Conservation (phyloP, 1,139 yeast genomes). For the Pichia sp. region DNA sequence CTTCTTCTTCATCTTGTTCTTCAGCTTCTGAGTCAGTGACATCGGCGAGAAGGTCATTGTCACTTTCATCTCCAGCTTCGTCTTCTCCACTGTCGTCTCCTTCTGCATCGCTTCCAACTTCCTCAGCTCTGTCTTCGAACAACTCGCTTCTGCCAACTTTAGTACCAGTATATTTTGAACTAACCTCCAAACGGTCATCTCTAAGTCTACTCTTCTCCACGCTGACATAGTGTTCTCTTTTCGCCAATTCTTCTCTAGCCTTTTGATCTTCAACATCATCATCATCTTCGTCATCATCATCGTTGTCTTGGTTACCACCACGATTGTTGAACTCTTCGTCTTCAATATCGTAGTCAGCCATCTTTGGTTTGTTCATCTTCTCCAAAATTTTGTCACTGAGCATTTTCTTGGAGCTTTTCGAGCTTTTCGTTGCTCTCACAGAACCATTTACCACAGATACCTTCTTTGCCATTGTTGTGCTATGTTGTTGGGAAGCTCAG, state of each 20-base stretch:
- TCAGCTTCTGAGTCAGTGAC: conserved; percentile 8
- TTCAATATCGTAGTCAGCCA: conserved; percentile 73
- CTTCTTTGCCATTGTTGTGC: no score
- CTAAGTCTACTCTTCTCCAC: conserved; percentile 66
- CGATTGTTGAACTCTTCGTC: conserved; percentile 37
- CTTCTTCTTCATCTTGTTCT: conserved; percentile 18
- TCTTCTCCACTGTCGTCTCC: conserved; percentile 11
- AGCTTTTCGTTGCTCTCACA: no score
- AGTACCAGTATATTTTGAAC: conserved; percentile 58
- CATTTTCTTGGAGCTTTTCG: no score
- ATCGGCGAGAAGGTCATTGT: conserved; percentile 15
- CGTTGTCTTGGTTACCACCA: conserved; percentile 8
- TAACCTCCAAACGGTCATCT: conserved; percentile 42
- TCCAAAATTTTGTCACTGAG: conserved; percentile 56
- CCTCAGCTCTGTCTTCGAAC: conserved; percentile 34
- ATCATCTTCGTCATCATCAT: conserved; percentile 20
- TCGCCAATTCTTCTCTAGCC: conserved; percentile 28
- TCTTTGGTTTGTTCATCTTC: conserved; percentile 51
- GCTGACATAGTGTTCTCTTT: conserved; percentile 62
- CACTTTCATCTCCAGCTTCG: conserved; percentile 17
- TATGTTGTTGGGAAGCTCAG: no score
- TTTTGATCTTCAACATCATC: conserved; percentile 31
- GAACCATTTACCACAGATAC: no score
- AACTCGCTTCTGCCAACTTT: conserved; percentile 54
- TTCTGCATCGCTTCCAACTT: conserved; percentile 1